Conservation (phyloP, 805 yeast species). For the Kodamaea neixiangensis region DNA sequence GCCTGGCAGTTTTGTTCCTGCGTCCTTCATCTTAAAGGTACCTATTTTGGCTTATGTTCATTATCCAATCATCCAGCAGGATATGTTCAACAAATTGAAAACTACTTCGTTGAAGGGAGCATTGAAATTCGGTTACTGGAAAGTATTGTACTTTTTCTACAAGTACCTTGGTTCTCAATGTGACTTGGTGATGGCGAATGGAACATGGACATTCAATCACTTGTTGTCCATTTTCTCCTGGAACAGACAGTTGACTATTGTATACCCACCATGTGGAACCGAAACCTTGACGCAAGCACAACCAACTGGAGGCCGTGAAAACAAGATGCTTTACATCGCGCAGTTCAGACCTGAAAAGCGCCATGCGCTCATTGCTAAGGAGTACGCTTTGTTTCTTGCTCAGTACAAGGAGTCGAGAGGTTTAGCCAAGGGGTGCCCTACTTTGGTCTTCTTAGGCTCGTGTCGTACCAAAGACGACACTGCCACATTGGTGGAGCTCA, state of each 20-base stretch:
- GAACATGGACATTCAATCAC: constrained; percentile 90
- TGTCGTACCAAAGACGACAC: constrained; percentile 73
- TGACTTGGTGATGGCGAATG: constrained; percentile 70
- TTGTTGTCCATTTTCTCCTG: constrained; percentile 63
- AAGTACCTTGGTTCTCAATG: constrained; percentile 66
- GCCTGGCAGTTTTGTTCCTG: constrained; percentile 80
- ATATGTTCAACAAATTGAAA: constrained; percentile 72
- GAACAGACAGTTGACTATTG: constrained; percentile 41
- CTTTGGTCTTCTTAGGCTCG: constrained; percentile 77
- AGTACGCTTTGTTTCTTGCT: constrained; percentile 59
- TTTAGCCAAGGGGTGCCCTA: constrained; percentile 40
- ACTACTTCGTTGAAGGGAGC: constrained; percentile 32
- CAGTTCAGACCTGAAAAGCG: constrained; percentile 97
- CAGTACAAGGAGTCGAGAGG: constrained; percentile 17
- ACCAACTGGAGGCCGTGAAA: constrained; percentile 29
- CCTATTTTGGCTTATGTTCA: constrained; percentile 92
- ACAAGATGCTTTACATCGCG: constrained; percentile 64
- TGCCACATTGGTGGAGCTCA: constrained; percentile 52
- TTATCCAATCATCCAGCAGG: constrained; percentile 86
- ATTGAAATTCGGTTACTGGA: constrained; percentile 68
- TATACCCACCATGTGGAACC: constrained; percentile 91
- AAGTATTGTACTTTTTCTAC: constrained; percentile 61
- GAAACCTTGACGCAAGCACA: constrained; percentile 37
- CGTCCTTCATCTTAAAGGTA: constrained; percentile 54
- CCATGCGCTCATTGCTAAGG: constrained; percentile 66